These are phyloP conservation scores for Eimeria necatrix DNA, from an alignment of 169 alveolate genomes.

Conservation along the genomic window DNA sequence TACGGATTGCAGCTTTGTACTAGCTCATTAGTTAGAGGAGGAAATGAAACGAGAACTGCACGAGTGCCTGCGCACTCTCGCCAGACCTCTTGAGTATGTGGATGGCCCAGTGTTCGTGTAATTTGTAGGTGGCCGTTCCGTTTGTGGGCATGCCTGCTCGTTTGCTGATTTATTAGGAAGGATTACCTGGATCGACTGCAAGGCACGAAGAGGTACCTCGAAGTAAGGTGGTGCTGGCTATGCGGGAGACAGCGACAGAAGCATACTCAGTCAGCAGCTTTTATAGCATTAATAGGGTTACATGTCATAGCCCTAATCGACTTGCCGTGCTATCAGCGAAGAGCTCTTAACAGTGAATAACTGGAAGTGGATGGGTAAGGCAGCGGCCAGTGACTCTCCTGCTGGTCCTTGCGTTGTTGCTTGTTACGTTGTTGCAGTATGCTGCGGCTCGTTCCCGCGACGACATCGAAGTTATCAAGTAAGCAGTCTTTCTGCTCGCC, in stretches of 20 bases:
- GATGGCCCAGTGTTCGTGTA: no score
- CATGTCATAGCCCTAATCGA: background rate
- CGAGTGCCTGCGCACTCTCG: no score
- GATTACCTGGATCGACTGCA: slow-evolving; percentile 36
- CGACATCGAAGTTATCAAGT: slow-evolving; percentile 59
- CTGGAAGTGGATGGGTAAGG: background rate
- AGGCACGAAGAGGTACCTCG: slow-evolving; percentile 64
- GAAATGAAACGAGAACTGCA: no score
- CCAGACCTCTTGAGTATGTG: no score
- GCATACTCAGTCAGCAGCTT: no score
- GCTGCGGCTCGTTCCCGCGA: slow-evolving; percentile 70
- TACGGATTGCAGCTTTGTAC: no score
- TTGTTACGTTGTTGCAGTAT: background rate
- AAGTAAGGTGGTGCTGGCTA: background rate
- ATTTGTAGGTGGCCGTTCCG: background rate
- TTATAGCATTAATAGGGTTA: no score
- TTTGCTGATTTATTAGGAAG: background rate
- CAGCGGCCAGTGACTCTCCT: background rate
- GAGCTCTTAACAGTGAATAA: background rate
- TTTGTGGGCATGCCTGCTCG: no score
- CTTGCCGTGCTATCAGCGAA: background rate
- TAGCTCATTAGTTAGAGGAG: no score
- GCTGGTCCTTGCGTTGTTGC: background rate
- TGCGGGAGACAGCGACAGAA: no score
- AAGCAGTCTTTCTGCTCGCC: background rate